Evolutionary conservation across 345 rosid genomes (phyloP), one percentile per base, ranked within the genome.

Genomic region (Salix udensis): DNA sequence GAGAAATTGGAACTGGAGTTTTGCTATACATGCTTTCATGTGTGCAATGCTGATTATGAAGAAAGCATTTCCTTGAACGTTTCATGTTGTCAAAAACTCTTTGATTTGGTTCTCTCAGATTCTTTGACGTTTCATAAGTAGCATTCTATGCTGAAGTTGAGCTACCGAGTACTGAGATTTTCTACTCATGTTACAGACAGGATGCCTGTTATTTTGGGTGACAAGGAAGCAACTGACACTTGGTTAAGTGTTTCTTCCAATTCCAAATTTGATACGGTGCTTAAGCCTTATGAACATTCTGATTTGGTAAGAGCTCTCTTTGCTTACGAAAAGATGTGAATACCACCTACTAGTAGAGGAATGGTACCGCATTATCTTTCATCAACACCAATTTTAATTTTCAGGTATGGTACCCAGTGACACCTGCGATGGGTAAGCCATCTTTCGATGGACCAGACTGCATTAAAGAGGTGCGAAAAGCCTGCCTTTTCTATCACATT

Each of bases 401-500:
- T 21, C 83, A 94, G 97, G 91, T 81, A 8, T 92, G 97, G 96
- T 89, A 91, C 80, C 90, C 93, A 0, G 98, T 94, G 61, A 90
- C 97, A 58, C 73, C 97, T 77, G 92, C 97, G 73, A 86, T 94
- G 86, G 98, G 97, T 61, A 94, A 91, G 88, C 78, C 84, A 71
- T 85, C 93, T 67, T 88, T 90, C 75, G 88, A 90, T 77, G 97
- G 94, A 73, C 97, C 97, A n/a, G 98, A 94, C 80, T 92, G 97
- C 83, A 82, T 87, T 65, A 89, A 90, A 79, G 92, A 91, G 94
- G 97, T 92, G 37, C 14, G 86, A 46, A 68, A 21, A 13, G 10
- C 16, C 74, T 2, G 40, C 18, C 14, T n/a, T 67, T 72, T 78
- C 18, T 15, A 48, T 37, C 1, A 1, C 19, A 31, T 18, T 15